These are phyloP conservation scores for Dendrocalamus sinicus DNA, from an alignment of 176 grass and related monocot species.

Conservation along the genomic window DNA sequence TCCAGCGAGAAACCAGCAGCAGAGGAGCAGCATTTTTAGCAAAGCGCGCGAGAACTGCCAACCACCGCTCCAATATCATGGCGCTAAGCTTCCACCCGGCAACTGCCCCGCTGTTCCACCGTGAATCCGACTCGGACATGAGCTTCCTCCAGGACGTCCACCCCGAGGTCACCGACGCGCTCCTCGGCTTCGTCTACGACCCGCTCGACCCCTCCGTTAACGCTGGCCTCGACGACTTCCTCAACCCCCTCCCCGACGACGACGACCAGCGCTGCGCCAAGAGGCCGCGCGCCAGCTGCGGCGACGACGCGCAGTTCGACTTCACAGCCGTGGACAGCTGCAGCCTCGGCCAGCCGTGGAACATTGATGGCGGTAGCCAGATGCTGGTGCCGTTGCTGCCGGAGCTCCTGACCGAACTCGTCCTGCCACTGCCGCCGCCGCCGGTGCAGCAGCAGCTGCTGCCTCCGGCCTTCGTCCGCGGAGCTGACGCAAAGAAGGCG, in stretches of 20 bases:
- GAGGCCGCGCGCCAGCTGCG: not conserved
- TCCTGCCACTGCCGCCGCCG: not conserved
- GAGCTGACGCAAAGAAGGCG: slow-evolving; percentile 1
- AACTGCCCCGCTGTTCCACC: slow-evolving; percentile 29
- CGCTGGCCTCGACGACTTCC: slow-evolving; percentile 48
- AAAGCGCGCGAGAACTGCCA: not conserved
- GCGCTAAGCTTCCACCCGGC: slow-evolving; percentile 42
- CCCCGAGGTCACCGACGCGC: slow-evolving; percentile 58
- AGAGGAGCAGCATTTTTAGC: not conserved
- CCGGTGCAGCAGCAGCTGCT: not conserved
- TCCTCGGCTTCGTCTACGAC: slow-evolving; percentile 67
- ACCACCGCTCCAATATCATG: slow-evolving; percentile 30
- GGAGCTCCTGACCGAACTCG: not conserved
- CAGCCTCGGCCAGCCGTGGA: not conserved
- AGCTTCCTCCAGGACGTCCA: slow-evolving; percentile 45
- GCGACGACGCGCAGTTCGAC: not conserved
- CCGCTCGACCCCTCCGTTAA: slow-evolving; percentile 38
- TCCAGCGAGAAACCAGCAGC: slow-evolving; percentile 29
- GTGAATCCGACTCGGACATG: slow-evolving; percentile 8
- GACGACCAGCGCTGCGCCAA: slow-evolving; percentile 23
- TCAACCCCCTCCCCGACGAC: slow-evolving; percentile 1
- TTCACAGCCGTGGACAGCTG: not conserved
- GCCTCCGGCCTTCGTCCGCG: slow-evolving; percentile 13
- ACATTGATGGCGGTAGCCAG: not conserved
- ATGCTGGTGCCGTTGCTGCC: not conserved